Base-by-base conservation (phyloP, 108 stramenopile species). In the Cyclotella sp. region DNA sequence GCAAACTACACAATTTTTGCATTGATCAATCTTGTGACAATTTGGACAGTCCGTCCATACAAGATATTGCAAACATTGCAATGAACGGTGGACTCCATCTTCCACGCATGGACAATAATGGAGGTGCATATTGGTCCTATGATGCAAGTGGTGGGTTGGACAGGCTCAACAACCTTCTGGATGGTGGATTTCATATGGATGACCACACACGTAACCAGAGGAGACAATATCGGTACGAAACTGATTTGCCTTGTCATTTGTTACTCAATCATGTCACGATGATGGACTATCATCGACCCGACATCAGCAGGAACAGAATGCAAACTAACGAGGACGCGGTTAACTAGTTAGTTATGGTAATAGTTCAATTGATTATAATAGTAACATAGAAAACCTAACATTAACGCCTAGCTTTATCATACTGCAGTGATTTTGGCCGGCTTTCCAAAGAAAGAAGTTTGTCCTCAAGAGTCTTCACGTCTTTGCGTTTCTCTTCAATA, bases 101-200 rank as follows among this genome's bases (percentile, higher is more conserved):
- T 8, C 59, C 59, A 34, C 12, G 59, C 5, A 29, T 60, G 27
- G 59, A 60, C 27, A 60, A 60, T 30, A 60, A 34, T 19, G 19
- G 28, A 34, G 28, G 12, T 34, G 27, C 27, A 15, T 29, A 15
- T 29, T 60, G 59, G 59, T 24, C 26, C 5, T 60, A 13, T 34
- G 59, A 34, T 12, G 5, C 19, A 9, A 34, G 29, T 10, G 30
- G 27, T 29, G 18, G 19, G 12, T 7, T 12, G 4, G 59, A 60
- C 28, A 27, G 59, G 59, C 16, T 60, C 8, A 18, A 60, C 29
- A 28, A 30, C 7, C 16, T 60, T 24, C 16, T 60, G 24, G 59
- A 60, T 34, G 59, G 59, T 29, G 59, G 59, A 19, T 24, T 12
- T 4, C 59, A 60, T 28, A 60, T 60, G 59, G 59, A 60, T 16